Evolutionary conservation across 2,329 filamentous ascomycete species (phyloP).

Genomic region (Pestalotiopsis sp.): DNA sequence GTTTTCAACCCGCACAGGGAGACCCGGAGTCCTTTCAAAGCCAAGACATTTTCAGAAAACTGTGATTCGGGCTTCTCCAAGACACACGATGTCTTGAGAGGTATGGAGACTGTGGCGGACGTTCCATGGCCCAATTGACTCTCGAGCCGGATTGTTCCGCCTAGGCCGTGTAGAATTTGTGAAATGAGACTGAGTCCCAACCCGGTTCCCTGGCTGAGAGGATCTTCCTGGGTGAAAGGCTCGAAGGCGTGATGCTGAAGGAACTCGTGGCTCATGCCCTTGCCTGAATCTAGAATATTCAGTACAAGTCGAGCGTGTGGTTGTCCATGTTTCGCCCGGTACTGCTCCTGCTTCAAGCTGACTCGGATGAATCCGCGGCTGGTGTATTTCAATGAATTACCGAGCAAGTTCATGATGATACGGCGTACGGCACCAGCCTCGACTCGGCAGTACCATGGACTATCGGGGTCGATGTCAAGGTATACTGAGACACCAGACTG

Average conservation of each 20-base stretch:
- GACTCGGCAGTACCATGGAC: slow-evolving; percentile 55
- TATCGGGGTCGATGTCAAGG: slow-evolving; percentile 49
- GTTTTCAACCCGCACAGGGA: slow-evolving; percentile 23
- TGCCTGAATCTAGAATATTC: slow-evolving; percentile 58
- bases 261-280: slow-evolving; percentile 63
- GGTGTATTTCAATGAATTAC: slow-evolving; percentile 67
- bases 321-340: slow-evolving; percentile 15
- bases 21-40: slow-evolving; percentile 29
- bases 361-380: slow-evolving; percentile 31
- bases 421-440: slow-evolving; percentile 54
- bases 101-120: slow-evolving; percentile 32
- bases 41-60: neutral
- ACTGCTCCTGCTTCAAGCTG: slow-evolving; percentile 18
- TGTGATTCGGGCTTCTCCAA: neutral
- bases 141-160: neutral
- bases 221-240: slow-evolving; percentile 63
- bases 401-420: slow-evolving; percentile 65
- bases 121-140: slow-evolving; percentile 5
- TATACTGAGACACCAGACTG: slow-evolving; percentile 41
- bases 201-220: slow-evolving; percentile 58
- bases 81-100: slow-evolving; percentile 21
- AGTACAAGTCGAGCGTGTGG: slow-evolving; percentile 5
- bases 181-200: slow-evolving; percentile 63
- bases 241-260: slow-evolving; percentile 59
- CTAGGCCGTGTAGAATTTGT: slow-evolving; percentile 20